phyloP scores from a whole-genome alignment of 345 rosid genomes.

The Gynandropsis gynandra region DNA sequence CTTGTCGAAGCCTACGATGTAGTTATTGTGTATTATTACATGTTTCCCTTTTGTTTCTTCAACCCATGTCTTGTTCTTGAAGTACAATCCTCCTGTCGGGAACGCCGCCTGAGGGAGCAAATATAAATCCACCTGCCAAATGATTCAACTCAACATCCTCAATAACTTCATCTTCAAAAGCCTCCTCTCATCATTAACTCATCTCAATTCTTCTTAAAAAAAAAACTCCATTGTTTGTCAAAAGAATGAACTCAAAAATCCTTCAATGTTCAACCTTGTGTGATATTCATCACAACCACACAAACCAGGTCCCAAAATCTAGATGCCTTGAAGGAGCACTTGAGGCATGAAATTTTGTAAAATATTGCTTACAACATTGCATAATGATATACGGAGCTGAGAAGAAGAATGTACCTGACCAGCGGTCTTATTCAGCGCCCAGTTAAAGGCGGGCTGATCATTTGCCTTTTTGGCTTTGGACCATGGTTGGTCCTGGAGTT shows the following conservation, averaged over 20 bases:
- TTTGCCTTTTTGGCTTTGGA: slow-evolving; percentile 74
- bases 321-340: too few species aligned
- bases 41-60: slow-evolving; percentile 80
- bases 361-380: too few species aligned
- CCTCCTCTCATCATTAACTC: neutral
- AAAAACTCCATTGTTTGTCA: too few species aligned
- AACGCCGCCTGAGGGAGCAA: slow-evolving; percentile 83
- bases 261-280: too few species aligned
- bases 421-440: slow-evolving; percentile 78
- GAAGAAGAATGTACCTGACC: slow-evolving; percentile 51
- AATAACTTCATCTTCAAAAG: neutral
- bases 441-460: slow-evolving; percentile 97
- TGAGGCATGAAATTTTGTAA: too few species aligned
- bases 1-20: slow-evolving; percentile 80
- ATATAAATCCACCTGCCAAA: slow-evolving; percentile 70
- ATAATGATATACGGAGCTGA: neutral
- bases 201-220: too few species aligned
- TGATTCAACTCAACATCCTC: neutral
- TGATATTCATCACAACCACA: too few species aligned
- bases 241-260: too few species aligned
- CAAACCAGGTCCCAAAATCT: too few species aligned
- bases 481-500: slow-evolving; percentile 79
- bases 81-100: slow-evolving; percentile 90
- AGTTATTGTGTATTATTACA: slow-evolving; percentile 85
- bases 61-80: slow-evolving; percentile 91